Conservation (phyloP, 2,329 filamentous ascomycete genomes). For the Beauveria rudraprayagi region DNA sequence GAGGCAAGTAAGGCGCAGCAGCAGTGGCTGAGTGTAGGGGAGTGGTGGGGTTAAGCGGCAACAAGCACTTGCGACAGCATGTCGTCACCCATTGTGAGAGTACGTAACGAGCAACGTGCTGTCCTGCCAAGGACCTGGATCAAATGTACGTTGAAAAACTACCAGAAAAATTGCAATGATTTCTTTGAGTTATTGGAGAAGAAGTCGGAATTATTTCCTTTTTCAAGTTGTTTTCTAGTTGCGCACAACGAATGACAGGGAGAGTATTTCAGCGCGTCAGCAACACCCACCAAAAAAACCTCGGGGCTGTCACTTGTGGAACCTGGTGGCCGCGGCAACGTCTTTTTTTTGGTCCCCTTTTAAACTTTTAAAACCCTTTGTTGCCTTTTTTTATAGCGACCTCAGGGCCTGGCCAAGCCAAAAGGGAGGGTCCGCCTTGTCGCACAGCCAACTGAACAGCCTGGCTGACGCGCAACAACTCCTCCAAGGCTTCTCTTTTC, state of each 20-base stretch:
- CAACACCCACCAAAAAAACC: background rate
- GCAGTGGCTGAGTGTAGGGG: background rate
- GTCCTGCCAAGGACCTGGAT: no score
- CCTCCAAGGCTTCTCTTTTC: background rate
- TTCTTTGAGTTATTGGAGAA: no score
- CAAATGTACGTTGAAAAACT: no score
- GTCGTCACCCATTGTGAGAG: background rate
- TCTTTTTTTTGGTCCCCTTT: background rate
- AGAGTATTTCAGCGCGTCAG: no score
- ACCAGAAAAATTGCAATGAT: fast-evolving
- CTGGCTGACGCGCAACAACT: background rate
- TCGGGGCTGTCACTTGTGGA: background rate
- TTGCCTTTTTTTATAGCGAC: background rate
- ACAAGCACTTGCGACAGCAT: background rate
- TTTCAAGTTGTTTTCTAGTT: no score
- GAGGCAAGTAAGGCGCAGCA: constrained; percentile 2
- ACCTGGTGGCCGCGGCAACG: constrained; percentile 9
- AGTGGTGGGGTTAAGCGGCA: background rate
- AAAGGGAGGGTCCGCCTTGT: constrained; percentile 1
- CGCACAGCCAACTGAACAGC: constrained; percentile 8
- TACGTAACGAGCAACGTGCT: background rate
- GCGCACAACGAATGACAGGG: no score
- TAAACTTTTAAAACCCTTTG: background rate
- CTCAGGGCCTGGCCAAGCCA: background rate
- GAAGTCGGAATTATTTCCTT: no score